Evolutionary conservation across 208 protist genomes (phyloP), one percentile per base, ranked within the genome.

Genomic region (Phytomonas sp.): DNA sequence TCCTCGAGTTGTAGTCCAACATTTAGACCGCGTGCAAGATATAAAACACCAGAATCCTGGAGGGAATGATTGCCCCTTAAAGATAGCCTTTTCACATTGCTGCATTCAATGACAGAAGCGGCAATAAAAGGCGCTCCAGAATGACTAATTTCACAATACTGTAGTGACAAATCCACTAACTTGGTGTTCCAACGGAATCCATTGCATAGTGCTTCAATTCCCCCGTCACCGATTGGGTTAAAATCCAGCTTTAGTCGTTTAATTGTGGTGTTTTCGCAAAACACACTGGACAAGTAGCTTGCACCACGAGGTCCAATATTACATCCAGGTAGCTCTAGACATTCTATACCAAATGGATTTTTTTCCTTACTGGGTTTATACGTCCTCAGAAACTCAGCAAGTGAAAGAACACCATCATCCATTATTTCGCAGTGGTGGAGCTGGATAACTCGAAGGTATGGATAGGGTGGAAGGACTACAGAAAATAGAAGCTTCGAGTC

Each of bases 151-250:
- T 61, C 70, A 73, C 90, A 95, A 71, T 95, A 90, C 66, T 97
- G 80, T 62, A 97, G 36, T 12, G 88, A 94, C 30, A 97, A 80
- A 0, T 80, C 59, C 16, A 74, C 66, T 23, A 97, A 33, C 8
- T 81, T 82, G 29, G 76, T 82, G 74, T 95, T 97, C 90, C 92
- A 97, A n/a, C 82, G 77, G 6, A 95, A 69, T 6, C 78, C 86
- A 42, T 80, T 79, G 72, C 83, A 84, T 26, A 97, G 74, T 26
- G 75, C 76, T 19, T 71, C 71, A 31, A 79, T 84, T 19, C 92
- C 92, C 34, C 76, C 72, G 66, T 95, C 87, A 30, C 80, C 85
- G 59, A 97, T 45, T 16, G 80, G 71, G 75, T 94, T 95, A 72
- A 94, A 93, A 70, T 94, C 89, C 7, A 97, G 67, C 0, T 86